A percentile compares a stretch with the other conserved stretches of the same genome.
These are phyloP conservation scores for Blastobotrys americana DNA, from an alignment of 805 yeast species.

Conservation along the genomic window DNA sequence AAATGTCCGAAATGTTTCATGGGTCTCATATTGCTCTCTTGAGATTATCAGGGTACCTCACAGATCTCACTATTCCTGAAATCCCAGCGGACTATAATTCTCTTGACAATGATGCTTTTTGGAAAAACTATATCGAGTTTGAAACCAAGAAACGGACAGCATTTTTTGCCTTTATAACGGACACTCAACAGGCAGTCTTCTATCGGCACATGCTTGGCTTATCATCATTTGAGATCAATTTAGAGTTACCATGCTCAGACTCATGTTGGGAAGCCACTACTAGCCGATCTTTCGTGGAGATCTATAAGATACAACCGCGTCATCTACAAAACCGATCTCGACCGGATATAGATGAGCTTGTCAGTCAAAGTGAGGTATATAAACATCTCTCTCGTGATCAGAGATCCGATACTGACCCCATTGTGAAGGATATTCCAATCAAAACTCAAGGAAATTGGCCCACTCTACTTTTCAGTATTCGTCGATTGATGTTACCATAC, in stretches of 20 bases:
- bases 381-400: background rate
- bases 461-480: slow-evolving; percentile 27
- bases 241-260: slow-evolving; percentile 42
- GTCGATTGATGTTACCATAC: slow-evolving; percentile 29
- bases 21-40: slow-evolving; percentile 26
- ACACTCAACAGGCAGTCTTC: slow-evolving; percentile 36
- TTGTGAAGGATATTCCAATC: slow-evolving; percentile 5
- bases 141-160: slow-evolving; percentile 38
- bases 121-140: slow-evolving; percentile 38
- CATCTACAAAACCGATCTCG: slow-evolving; percentile 11
- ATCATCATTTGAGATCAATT: slow-evolving; percentile 38
- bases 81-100: slow-evolving; percentile 14
- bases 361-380: background rate
- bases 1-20: slow-evolving; percentile 29
- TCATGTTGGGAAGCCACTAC: slow-evolving; percentile 37
- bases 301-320: slow-evolving; percentile 8
- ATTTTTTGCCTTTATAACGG: slow-evolving; percentile 37
- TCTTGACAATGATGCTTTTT: slow-evolving; percentile 19
- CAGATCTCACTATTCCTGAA: slow-evolving; percentile 20
- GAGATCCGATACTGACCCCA: slow-evolving; percentile 7
- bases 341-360: slow-evolving; percentile 10
- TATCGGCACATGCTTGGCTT: slow-evolving; percentile 30
- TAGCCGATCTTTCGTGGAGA: slow-evolving; percentile 10
- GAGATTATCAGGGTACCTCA: slow-evolving; percentile 27
- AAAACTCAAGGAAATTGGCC: slow-evolving; percentile 29